phyloP scores from a whole-genome alignment of 176 grass and related monocot species.

The Paspalum vaginatum region DNA sequence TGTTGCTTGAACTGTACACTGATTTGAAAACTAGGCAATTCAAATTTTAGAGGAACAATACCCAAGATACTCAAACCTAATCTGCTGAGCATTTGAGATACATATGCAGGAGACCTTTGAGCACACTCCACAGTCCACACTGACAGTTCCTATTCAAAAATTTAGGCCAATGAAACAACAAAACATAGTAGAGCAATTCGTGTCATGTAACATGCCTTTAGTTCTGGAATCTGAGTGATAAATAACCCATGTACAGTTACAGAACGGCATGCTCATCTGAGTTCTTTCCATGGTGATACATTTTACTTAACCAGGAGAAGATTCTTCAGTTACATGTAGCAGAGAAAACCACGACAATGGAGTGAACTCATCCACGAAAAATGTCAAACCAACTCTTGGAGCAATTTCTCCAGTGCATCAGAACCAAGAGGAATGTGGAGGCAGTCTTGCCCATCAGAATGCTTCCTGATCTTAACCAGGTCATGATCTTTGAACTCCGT shows the following conservation, averaged over 20 bases:
- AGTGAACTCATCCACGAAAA: conserved; percentile 1
- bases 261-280: conserved; percentile 21
- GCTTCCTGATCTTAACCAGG: conserved; percentile 79
- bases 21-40: too few relatives aligned
- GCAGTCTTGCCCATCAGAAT: conserved; percentile 92
- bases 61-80: too few relatives aligned
- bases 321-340: conserved; percentile 13
- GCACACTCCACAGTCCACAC: background rate
- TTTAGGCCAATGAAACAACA: background rate
- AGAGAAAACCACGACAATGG: background rate
- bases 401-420: conserved; percentile 72
- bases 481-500: conserved; percentile 98
- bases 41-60: too few relatives aligned
- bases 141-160: background rate
- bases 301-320: background rate
- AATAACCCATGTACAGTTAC: conserved; percentile 32
- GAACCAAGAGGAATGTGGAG: conserved; percentile 77
- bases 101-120: too few relatives aligned
- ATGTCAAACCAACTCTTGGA: conserved; percentile 56
- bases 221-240: background rate
- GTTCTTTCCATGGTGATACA: background rate
- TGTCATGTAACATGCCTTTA: background rate
- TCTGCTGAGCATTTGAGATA: too few relatives aligned
- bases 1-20: too few relatives aligned
- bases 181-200: background rate